A percentile compares a stretch with the other conserved stretches of the same genome.
phyloP scores from a whole-genome alignment of 108 stramenopile species.

The Discostella stelligeroides region DNA sequence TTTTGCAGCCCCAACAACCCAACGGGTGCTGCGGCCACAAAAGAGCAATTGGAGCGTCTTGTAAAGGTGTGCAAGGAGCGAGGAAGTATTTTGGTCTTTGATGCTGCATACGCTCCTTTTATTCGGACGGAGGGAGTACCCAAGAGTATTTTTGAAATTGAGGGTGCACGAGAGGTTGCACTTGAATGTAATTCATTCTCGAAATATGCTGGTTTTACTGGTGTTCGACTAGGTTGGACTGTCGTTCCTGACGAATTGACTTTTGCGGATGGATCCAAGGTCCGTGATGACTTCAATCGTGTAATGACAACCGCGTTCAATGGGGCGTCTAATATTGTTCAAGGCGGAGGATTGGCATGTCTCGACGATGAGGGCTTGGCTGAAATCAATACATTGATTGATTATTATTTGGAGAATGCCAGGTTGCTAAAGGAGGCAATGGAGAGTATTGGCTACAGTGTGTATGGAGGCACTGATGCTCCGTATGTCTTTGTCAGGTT shows the following conservation, averaged over 20 bases:
- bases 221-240: constrained; percentile 97
- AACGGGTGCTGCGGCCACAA: constrained; percentile 94
- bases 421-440: constrained; percentile 84
- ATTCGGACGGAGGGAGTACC: constrained; percentile 92
- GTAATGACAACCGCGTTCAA: constrained; percentile 98
- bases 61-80: constrained; percentile 92
- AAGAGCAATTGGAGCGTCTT: constrained; percentile 86
- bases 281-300: constrained; percentile 93
- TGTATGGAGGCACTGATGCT: constrained; percentile 93
- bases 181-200: constrained; percentile 94
- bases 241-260: constrained; percentile 90
- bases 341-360: constrained; percentile 93
- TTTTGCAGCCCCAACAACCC: constrained; percentile 98
- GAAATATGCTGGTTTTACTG: constrained; percentile 97
- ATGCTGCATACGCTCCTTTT: constrained; percentile 98
- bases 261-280: constrained; percentile 87
- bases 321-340: constrained; percentile 97
- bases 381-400: constrained; percentile 93
- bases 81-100: constrained; percentile 92
- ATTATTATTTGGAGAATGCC: constrained; percentile 98
- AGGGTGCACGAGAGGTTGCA: constrained; percentile 91
- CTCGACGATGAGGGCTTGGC: constrained; percentile 90
- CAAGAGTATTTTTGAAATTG: constrained; percentile 96
- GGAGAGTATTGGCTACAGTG: constrained; percentile 83
- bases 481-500: constrained; percentile 96